A percentile compares a stretch with the other conserved stretches of the same genome.
Evolutionary conservation across 2,329 filamentous ascomycete genomes (phyloP).

Genomic region (Colletotrichum theobromicola): DNA sequence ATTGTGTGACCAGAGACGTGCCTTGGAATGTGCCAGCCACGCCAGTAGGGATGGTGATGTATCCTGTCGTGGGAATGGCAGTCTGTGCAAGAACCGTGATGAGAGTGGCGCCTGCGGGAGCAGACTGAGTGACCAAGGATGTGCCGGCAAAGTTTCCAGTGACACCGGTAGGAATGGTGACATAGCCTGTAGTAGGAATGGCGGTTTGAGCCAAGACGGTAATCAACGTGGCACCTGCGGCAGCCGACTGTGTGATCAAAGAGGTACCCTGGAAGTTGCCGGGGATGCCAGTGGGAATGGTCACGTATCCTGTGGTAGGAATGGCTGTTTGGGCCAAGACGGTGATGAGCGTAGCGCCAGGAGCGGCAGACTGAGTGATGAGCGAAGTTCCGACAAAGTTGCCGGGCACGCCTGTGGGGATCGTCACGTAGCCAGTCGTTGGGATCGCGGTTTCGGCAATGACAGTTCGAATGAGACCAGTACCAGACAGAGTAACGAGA

Average conservation of each 20-base stretch:
- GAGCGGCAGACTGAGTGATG: neutral
- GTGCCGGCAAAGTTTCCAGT: neutral
- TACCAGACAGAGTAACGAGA: neutral
- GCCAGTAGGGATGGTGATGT: neutral
- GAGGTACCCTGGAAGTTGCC: neutral
- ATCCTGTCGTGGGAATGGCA: neutral
- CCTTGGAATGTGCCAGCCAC: neutral
- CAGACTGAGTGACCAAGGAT: neutral
- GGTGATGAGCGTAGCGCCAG: neutral
- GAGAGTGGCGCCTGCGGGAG: neutral
- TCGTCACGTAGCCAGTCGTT: neutral
- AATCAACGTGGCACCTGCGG: neutral
- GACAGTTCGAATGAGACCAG: neutral
- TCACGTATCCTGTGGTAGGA: neutral
- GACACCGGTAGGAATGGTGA: neutral
- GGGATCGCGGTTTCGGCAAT: neutral
- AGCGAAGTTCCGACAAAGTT: neutral
- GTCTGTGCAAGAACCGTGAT: slow-evolving; percentile 3
- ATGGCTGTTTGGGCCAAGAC: neutral
- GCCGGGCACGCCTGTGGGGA: neutral
- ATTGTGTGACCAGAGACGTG: too few species aligned
- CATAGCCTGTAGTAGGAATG: neutral
- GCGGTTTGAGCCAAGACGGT: neutral
- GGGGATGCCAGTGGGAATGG: neutral
- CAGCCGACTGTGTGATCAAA: neutral